Conservation (phyloP, 2,329 filamentous ascomycete species). For the Cladorrhinum sp. region DNA sequence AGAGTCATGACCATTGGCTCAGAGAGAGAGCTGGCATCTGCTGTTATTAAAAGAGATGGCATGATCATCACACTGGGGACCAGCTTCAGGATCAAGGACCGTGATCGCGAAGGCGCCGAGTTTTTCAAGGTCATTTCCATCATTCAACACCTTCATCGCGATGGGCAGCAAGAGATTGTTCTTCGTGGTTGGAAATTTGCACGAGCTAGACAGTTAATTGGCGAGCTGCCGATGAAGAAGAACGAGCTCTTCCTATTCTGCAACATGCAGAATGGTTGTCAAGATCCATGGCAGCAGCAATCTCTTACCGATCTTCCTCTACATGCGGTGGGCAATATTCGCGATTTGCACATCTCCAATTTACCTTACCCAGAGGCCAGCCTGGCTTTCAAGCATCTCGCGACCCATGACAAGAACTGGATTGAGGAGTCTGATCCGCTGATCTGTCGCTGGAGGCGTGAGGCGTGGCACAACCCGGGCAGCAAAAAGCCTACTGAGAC, state of each 20-base stretch:
- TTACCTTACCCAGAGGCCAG: constrained; percentile 41
- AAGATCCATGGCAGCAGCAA: constrained; percentile 33
- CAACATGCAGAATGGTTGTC: constrained; percentile 38
- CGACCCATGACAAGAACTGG: constrained; percentile 21
- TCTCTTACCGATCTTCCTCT: constrained; percentile 43
- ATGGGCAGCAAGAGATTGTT: constrained; percentile 33
- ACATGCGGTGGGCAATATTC: constrained; percentile 36
- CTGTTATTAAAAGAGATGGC: not conserved
- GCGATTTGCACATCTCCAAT: constrained; percentile 56
- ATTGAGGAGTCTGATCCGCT: constrained; percentile 37
- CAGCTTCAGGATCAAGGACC: constrained; percentile 6
- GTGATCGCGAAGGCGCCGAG: not conserved
- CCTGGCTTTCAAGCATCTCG: constrained; percentile 26
- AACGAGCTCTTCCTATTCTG: constrained; percentile 47
- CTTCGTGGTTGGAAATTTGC: constrained; percentile 41
- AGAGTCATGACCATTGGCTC: not conserved
- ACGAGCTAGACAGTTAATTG: constrained; percentile 35
- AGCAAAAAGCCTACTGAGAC: constrained; percentile 35
- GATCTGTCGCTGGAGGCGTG: constrained; percentile 52
- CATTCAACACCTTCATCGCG: constrained; percentile 23
- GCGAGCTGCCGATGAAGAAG: constrained; percentile 37
- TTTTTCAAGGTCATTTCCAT: constrained; percentile 30
- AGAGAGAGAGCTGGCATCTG: not conserved
- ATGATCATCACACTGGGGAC: not conserved
- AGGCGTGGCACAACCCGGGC: constrained; percentile 33